Base-by-base conservation (phyloP, 768 basidiomycete species). In the Lanmaoa rubissima region DNA sequence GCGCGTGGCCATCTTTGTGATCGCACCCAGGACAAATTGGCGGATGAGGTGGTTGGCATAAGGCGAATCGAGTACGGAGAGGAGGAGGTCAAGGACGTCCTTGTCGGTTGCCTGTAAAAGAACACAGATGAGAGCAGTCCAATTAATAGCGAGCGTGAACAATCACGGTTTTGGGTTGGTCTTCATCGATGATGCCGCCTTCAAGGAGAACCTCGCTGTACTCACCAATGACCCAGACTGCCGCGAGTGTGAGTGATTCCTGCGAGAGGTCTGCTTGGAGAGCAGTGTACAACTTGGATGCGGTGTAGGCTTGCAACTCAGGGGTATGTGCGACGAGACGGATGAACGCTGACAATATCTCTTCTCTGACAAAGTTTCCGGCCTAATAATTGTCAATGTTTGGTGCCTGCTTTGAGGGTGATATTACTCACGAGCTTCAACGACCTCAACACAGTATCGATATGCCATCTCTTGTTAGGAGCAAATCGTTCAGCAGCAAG, bases 401-500 rank as follows among this genome's bases (percentile, higher is more conserved):
- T 21, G 5, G 16, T 24, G 4, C 14, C 4, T 2, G 11, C 17
- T 40, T 28, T 8, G 11, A 34, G 4, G 9, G n/a, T 3, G 17
- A n/a, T 41, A 21, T 2, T 4, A 78, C 88, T 55, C 57, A 96
- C 95, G 66, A 98, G 75, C 71, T 94, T 95, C 59, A 99, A 73
- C 2, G 94, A 92, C 31, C 97, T 83, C 47, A 99, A 74, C 5
- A 98, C 92, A 0, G 97, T 98, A 71, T 98, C 97, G 51, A 99
- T 99, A 70, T 99, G 97, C 96, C 96, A 99, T 61, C 97, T 82
- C 74, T 95, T 95, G 73, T 96, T 98, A 0, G 97, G 97, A 1
- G 96, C 96, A 68, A 92, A 98, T 44, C 94, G 80, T 73, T 99
- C 97, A 0, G 97, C 97, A 2, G 94, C 96, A 26, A 98, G 77